Base-by-base conservation (phyloP, 1,284 basidiomycete species). In the Trichosporon asahii region DNA sequence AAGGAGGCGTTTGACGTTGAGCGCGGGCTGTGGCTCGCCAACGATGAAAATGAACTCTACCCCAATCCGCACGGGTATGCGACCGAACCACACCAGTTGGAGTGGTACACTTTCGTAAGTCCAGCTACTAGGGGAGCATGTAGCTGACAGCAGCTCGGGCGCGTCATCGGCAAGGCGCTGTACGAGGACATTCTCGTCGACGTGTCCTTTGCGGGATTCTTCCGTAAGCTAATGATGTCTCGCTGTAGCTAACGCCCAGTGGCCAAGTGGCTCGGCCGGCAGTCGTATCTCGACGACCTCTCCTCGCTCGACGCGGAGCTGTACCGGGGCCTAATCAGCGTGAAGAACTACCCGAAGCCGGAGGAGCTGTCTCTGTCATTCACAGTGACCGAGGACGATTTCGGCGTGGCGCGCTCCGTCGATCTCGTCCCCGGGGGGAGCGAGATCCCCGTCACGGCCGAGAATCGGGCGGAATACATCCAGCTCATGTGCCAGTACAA, bases 141-240 rank as follows among this genome's bases (percentile, higher is more conserved):
- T 37, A 23, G 27, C 65, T 66, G 27, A 55, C 31, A 21, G 4
- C 66, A 78, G 76, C 90, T 98, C 71, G 96, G 97, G 0, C 87
- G 93, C 0, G 91, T 99, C 27, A 86, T 98, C 0, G 96, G 95
- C 11, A 98, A 98, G 81, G 96, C 96, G 0, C 86, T 99, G 77
- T 99, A 99, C 80, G 94, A 98, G 68, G 95, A 95, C 2, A 98
- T 99, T 65, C 86, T 99, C 7, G 90, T 97, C n/a, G 94, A 98
- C 76, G 92, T 96, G 4, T 91, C 91, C 0, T 98, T 99, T 83
- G 95, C 97, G 0, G 89, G 90, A 8, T 99, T 99, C 86, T 99
- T 99, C 88, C 86, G 81, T 85, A 68, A 76, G 78, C 71, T 70
- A 70, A 0, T 68, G 18, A 12, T 25, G 25, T 25, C 37, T 60